Base-by-base conservation (phyloP, 2,329 filamentous ascomycete genomes). In the Epichloe glyceriae region DNA sequence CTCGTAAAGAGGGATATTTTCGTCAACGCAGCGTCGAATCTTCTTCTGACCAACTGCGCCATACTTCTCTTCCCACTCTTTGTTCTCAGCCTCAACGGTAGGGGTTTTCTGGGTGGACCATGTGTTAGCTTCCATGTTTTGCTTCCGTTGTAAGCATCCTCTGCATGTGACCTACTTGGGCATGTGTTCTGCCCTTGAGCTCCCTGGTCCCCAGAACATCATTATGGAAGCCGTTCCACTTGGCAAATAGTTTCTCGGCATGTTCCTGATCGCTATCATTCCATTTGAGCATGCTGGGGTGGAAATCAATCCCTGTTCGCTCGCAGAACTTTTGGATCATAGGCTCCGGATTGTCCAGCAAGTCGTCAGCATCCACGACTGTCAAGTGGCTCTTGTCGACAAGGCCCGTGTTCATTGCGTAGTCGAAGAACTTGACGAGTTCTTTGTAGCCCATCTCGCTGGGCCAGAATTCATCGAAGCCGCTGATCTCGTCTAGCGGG, bases 181-280 rank as follows among this genome's bases (percentile, higher is more conserved):
- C 77, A 56, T 83, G 75, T 44, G 74, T 73, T 62, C 87, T 75
- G 2, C 86, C 80, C 64, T 83, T 84, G 61, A 98, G 71, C 54
- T 82, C 82, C 38, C 76, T 84, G 63, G 87, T 95, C 58, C 86
- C 75, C 59, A 97, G 87, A 14, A 89, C 93, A 72, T 97, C 93
- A 58, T 97, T 86, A 66, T 97, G 93, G 71, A 95, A 97, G 11
- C 93, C 93, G 58, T 83, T 86, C 93, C 93, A 97, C 73, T 98
- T 97, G 70, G 90, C 88, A 70, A 97, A 97, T 17, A 82, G 83
- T 55, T 80, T 75, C 57, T 77, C 74, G 3, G 90, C 91, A 54
- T 78, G 72, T 48, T 88, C 82, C 59, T 85, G 83, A 56, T 86
- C 83, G 49, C 84, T 81, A 30, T 83, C 81, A 55, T 86, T 79